Conservation (phyloP, 2,329 filamentous ascomycete genomes). For the Iodosphaeria phyllophila region DNA sequence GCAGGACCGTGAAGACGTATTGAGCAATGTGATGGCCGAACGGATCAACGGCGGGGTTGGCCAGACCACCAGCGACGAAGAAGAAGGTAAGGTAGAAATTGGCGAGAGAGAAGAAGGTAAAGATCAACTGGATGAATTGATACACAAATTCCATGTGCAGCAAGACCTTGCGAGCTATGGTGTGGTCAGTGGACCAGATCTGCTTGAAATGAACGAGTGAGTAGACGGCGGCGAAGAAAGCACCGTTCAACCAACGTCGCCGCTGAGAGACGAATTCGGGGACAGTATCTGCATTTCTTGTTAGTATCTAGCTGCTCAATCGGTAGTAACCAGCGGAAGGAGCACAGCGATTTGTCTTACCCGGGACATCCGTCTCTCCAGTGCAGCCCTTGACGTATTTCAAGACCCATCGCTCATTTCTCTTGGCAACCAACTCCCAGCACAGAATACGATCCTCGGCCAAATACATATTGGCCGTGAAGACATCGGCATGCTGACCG, state of each 20-base stretch:
- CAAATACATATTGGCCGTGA: slow-evolving; percentile 98
- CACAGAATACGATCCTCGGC: slow-evolving; percentile 95
- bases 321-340: neutral
- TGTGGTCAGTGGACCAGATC: slow-evolving; percentile 86
- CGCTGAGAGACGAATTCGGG: slow-evolving; percentile 96
- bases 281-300: slow-evolving; percentile 49
- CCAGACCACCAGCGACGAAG: slow-evolving; percentile 84
- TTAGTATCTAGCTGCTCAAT: slow-evolving; percentile 8
- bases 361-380: slow-evolving; percentile 93
- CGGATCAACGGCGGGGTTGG: slow-evolving; percentile 64
- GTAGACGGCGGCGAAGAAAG: slow-evolving; percentile 96
- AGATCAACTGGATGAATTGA: slow-evolving; percentile 78
- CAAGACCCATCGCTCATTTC: slow-evolving; percentile 86
- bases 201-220: slow-evolving; percentile 89
- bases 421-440: slow-evolving; percentile 91
- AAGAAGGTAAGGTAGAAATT: slow-evolving; percentile 99
- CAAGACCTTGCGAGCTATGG: slow-evolving; percentile 69
- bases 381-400: slow-evolving; percentile 96
- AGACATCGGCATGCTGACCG: slow-evolving; percentile 72
- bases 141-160: slow-evolving; percentile 93
- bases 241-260: slow-evolving; percentile 92
- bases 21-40: slow-evolving; percentile 76
- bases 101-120: slow-evolving; percentile 94
- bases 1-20: slow-evolving; percentile 70
- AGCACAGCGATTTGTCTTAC: slow-evolving; percentile 28